Evolutionary conservation across 345 rosid species (phyloP), one percentile per base, ranked within the genome.

Genomic region (Camelina hispida): DNA sequence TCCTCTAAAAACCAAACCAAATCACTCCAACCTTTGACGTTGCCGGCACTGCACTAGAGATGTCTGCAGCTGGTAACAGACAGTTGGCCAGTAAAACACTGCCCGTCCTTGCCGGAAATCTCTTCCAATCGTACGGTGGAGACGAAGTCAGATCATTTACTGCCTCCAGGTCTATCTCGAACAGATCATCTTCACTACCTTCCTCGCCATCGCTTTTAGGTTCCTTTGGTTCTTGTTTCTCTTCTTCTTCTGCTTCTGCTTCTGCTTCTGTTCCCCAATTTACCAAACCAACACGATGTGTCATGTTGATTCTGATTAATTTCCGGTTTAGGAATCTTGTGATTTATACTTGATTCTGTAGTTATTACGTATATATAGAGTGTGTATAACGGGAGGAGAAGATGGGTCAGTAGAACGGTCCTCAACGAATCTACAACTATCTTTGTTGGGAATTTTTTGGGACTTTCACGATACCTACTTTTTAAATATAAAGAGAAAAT

Each of bases 361-460:
- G n/a, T 66, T n/a, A 13, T 34, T 66, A 43, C 53, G 43, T 51
- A 15, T 65, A 40, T 78, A 77, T 77, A 55, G 12, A 37, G 53
- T 55, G 16, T 15, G 48, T 43, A 42, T 9, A 38, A 38, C 42
- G 43, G 9, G 44, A 55, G 7, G 69, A 50, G 57, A 52, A 78
- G 77, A 43, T 72, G 69, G 77, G 81, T 72, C 9, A 78, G 81
- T 59, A 57, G 72, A 78, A 59, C 81, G 69, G 77, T 66, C 52
- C 68, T 60, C 77, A 78, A 65, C 81, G 68, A 77, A 71, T 42
- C 32, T 65, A 30, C 79, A 76, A 50, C 78, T 67, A 68, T 75
- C 28, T 68, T 75, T 59, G 79, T 75, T 75, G 62, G 53, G 78
- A 68, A 51, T 7, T 69, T 69, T 76, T 43, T 54, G 25, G 61